Percentiles rank a stretch among this genome's conserved stretches.
These are phyloP conservation scores for Pilasporangium apinafurcum DNA, from an alignment of 352 stramenopile species.

Conservation along the genomic window DNA sequence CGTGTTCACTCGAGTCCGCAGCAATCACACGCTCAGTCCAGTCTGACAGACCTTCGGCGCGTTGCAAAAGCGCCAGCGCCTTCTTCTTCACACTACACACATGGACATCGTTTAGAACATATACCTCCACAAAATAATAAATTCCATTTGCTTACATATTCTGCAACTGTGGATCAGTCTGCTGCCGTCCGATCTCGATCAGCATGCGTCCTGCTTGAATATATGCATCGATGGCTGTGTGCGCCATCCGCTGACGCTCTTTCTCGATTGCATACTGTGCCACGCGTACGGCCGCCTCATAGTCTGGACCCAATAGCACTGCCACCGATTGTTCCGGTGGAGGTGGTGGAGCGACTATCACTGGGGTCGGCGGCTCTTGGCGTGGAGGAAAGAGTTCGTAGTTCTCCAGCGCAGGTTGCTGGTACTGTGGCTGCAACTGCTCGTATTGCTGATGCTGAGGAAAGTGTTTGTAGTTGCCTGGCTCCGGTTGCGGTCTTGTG, in stretches of 20 bases:
- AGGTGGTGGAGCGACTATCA: constrained; percentile 1
- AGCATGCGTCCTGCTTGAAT: constrained; percentile 61
- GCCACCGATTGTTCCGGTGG: constrained; percentile 14
- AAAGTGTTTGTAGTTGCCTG: no score
- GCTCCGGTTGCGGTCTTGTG: no score
- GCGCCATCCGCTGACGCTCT: constrained; percentile 49
- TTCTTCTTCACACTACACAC: constrained; percentile 54
- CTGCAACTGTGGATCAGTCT: constrained; percentile 55
- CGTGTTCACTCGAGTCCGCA: constrained; percentile 16
- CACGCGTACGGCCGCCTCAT: constrained; percentile 50
- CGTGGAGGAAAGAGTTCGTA: no score
- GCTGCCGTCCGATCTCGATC: constrained; percentile 53
- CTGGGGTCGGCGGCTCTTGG: background rate
- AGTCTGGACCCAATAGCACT: constrained; percentile 45
- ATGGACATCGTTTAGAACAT: background rate
- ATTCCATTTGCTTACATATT: constrained; percentile 49
- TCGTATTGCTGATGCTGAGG: background rate
- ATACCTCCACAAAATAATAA: background rate
- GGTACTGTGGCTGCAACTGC: background rate
- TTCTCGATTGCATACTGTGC: constrained; percentile 67
- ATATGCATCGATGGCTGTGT: constrained; percentile 70
- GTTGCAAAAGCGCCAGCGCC: constrained; percentile 66
- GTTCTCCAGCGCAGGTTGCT: no score
- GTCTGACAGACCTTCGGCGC: constrained; percentile 59
- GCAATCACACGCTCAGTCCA: constrained; percentile 46